Base-by-base conservation (phyloP, 1,284 basidiomycete species). In the Papiliotrema flavescens region DNA sequence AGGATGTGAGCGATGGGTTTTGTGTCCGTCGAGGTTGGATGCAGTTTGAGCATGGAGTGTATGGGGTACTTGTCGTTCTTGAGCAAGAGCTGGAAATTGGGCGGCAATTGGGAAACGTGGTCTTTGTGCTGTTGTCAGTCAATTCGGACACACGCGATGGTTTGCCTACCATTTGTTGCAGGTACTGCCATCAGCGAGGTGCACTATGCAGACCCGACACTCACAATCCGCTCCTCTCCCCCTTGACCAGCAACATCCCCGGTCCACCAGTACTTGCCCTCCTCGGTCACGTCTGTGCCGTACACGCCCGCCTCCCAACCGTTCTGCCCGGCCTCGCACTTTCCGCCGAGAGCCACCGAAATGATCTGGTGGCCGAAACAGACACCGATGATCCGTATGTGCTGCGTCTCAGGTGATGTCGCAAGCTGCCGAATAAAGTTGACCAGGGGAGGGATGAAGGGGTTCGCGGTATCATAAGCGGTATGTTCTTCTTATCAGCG, bases 311-410 rank as follows among this genome's bases (percentile, higher is more conserved):
- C 67, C 64, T 82, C 81, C 79, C 80, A 81, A 9, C 80, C 80
- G 35, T 77, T 70, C 1, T 64, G 56, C 49, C 80, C 80, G 41
- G 65, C 58, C 23, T 64, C 70, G 17, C 78, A 78, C 26, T 62
- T 53, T 1, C 74, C 76, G 2, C 80, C 81, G 45, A 80, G 76
- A 0, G 80, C 80, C 1, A 79, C 60, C 2, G 80, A 74, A 34
- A 81, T 66, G 54, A 81, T 76, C 67, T 82, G 80, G 53, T 80
- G 80, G 0, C 81, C 81, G 51, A 79, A 82, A 61, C 81, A 81
- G 51, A 82, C 76, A 1, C 73, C 75, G 23, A 77, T 57, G 22
- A 76, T 56, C 42, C 67, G 68, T 56, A 77, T 57, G 49, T 72
- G 69, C 39, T 59, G 51, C 17, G 59, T 65, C 14, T 54, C 20